phyloP scores from a whole-genome alignment of 176 grass and related monocot genomes.

The Melocanna baccifera region DNA sequence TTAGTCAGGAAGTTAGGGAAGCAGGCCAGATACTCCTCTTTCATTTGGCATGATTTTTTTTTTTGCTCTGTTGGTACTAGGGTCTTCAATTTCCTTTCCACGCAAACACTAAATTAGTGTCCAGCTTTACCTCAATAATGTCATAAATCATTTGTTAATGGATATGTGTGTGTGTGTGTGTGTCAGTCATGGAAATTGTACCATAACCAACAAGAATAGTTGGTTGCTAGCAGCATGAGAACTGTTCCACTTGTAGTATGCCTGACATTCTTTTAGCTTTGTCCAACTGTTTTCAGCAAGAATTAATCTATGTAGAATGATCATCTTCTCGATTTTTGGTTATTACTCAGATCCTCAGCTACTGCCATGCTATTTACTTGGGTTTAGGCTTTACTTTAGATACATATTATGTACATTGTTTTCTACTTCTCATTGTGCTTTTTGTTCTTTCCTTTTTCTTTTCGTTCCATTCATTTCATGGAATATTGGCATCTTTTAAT shows the following conservation, averaged over 20 bases:
- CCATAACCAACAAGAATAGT: neutral
- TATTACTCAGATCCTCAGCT: neutral
- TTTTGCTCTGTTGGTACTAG: neutral
- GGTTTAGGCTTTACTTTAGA: conserved; percentile 24
- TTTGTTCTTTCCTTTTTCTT: neutral
- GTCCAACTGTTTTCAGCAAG: neutral
- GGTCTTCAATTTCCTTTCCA: neutral
- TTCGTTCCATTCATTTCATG: conserved; percentile 27
- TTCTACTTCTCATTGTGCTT: conserved; percentile 35
- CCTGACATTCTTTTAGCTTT: neutral
- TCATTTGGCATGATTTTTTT: neutral
- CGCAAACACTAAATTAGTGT: neutral
- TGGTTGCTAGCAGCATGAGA: neutral
- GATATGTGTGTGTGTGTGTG: neutral
- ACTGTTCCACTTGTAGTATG: neutral
- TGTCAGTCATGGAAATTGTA: neutral
- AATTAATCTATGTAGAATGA: neutral
- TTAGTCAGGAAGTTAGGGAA: neutral
- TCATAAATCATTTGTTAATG: neutral
- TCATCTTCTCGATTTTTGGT: neutral
- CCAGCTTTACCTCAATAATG: neutral
- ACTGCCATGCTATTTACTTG: neutral
- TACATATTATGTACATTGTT: conserved; percentile 25
- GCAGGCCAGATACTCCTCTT: neutral
- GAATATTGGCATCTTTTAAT: conserved; percentile 29